A percentile compares a stretch with the other conserved stretches of the same genome.
phyloP scores from a whole-genome alignment of 2,329 filamentous ascomycete genomes.

The Daldinia sp. region DNA sequence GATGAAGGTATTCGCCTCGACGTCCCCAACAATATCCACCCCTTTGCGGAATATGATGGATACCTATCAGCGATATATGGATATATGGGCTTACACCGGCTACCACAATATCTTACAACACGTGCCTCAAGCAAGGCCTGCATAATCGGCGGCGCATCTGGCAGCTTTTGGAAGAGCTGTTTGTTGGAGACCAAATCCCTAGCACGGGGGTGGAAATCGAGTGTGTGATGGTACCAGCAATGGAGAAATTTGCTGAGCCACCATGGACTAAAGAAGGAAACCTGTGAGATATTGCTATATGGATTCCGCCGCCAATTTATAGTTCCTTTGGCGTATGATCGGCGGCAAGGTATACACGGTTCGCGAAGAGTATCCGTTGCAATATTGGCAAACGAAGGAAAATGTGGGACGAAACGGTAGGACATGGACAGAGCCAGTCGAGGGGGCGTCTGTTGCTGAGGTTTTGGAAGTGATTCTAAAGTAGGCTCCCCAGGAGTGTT shows the following conservation, averaged over 20 bases:
- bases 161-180: constrained; percentile 28
- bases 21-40: constrained; percentile 4
- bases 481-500: too few relatives aligned
- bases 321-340: not conserved
- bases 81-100: not conserved
- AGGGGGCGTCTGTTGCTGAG: not conserved
- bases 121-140: constrained; percentile 11
- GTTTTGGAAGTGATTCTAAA: not conserved
- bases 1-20: constrained; percentile 14
- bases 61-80: too few relatives aligned
- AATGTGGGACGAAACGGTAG: not conserved
- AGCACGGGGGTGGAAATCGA: too few relatives aligned
- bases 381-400: not conserved
- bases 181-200: constrained; percentile 26
- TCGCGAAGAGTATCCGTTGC: not conserved
- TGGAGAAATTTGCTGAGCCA: not conserved
- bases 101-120: not conserved
- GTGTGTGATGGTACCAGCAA: too few relatives aligned
- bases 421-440: not conserved
- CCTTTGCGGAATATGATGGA: too few relatives aligned
- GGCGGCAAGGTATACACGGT: not conserved
- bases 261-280: not conserved
- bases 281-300: not conserved
- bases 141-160: constrained; percentile 26
- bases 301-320: not conserved